Percentiles rank a stretch among this genome's conserved stretches.
Evolutionary conservation across 2,329 filamentous ascomycete species (phyloP).

Genomic region (Leptographium procerum): DNA sequence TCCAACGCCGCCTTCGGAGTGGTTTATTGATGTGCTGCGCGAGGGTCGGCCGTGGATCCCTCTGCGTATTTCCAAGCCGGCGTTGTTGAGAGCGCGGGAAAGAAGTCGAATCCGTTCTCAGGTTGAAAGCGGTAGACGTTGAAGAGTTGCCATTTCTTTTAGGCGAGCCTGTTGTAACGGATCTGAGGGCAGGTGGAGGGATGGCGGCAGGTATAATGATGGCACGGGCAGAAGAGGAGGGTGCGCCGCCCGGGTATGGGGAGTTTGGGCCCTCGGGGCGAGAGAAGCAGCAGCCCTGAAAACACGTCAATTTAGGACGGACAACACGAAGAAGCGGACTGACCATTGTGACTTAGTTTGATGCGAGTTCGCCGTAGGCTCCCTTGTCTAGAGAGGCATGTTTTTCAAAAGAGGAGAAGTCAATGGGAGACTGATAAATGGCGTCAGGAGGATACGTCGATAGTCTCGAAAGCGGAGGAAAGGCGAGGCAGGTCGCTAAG

Average conservation of each 20-base stretch:
- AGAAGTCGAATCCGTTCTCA: not conserved
- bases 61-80: not conserved
- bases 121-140: not conserved
- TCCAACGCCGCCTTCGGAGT: slow-evolving; percentile 55
- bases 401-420: too few relatives aligned
- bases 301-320: not conserved
- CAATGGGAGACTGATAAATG: too few relatives aligned
- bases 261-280: slow-evolving; percentile 39
- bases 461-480: too few relatives aligned
- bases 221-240: slow-evolving; percentile 39
- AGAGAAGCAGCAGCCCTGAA: slow-evolving; percentile 49
- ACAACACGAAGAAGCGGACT: not conserved
- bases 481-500: too few relatives aligned
- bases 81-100: not conserved
- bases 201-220: slow-evolving; percentile 33
- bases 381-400: too few relatives aligned
- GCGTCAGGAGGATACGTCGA: too few relatives aligned
- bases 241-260: slow-evolving; percentile 36
- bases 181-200: slow-evolving; percentile 8
- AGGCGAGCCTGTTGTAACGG: not conserved
- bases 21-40: slow-evolving; percentile 60
- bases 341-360: not conserved
- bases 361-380: too few relatives aligned
- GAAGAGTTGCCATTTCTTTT: not conserved
- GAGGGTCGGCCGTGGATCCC: slow-evolving; percentile 28